Base-by-base conservation (phyloP, 257 asterid genomes). In the Ocimum tenuiflorum region DNA sequence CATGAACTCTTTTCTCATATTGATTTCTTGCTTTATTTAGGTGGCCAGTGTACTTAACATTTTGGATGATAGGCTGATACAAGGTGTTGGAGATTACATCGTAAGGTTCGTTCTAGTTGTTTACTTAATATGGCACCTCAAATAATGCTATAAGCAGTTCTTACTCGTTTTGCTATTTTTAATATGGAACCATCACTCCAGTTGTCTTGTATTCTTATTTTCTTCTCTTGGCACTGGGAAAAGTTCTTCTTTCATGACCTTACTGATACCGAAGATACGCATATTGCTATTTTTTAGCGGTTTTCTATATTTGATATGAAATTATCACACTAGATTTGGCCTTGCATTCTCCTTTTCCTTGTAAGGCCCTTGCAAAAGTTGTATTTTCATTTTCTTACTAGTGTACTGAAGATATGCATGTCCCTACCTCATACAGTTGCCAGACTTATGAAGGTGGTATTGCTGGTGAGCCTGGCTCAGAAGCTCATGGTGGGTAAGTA, bases 401-500 rank as follows among this genome's bases (percentile, higher is more conserved):
- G 29, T 11, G 24, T 54, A 36, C 38, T 31, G 35, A 60, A 52
- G 55, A 14, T 51, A 65, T 64, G 36, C 24, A 47, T 47, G 31
- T 50, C 7, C 3, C 73, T 70, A 53, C 72, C 59, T 68, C 29
- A 20, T 75, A 75, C 79, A 94, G 99, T 73, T 90, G 97, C 85
- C 96, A 86, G 88, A 88, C 97, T 60, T 88, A 85, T 75, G 99
- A 94, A 86, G 99, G 99, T 71, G 99, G 99, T 77, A 94, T 94
- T 69, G 78, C 91, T 50, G 96, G 97, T 17, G 99, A 94, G 76
- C 96, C 99, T 24, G 87, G 94, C 67, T 76, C 99, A 29, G 97
- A 94, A 87, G 99, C 99, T 80, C 99, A 94, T 69, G 99, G 99
- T 56, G 99, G 99, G 97, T 94, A 76, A 86, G 97, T 80, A 53